Evolutionary conservation across 2,329 filamentous ascomycete species (phyloP).

Genomic region (Fusarium chuoi): DNA sequence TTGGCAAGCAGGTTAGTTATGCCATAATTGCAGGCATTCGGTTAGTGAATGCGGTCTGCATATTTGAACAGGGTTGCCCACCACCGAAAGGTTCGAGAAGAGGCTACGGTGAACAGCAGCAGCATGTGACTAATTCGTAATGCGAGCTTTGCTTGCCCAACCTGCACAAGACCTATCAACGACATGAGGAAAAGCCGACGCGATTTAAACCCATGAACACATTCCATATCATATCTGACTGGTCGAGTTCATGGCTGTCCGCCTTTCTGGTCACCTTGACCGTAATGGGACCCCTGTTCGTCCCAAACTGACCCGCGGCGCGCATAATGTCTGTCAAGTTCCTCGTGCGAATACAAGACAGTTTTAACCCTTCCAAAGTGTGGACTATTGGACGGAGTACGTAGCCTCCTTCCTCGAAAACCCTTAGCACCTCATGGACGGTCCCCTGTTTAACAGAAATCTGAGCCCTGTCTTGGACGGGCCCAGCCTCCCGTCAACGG

Average conservation of each 20-base stretch:
- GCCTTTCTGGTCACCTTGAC: constrained; percentile 9
- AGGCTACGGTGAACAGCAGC: constrained; percentile 17
- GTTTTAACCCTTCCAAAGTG: not conserved
- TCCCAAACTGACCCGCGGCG: constrained; percentile 26
- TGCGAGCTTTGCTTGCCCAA: constrained; percentile 20
- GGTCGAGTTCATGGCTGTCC: constrained; percentile 19
- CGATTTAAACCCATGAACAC: constrained; percentile 11
- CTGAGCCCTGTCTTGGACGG: constrained; percentile 28
- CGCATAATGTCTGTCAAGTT: constrained; percentile 29
- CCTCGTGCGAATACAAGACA: constrained; percentile 5
- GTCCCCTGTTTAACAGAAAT: constrained; percentile 21
- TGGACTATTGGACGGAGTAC: constrained; percentile 3
- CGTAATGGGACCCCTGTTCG: constrained; percentile 23
- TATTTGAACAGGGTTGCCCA: constrained; percentile 10
- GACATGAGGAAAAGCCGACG: not conserved
- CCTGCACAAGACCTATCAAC: constrained; percentile 22
- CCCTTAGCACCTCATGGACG: not conserved
- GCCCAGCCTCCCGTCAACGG: constrained; percentile 32
- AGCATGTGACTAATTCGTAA: constrained; percentile 21
- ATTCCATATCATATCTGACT: constrained; percentile 29
- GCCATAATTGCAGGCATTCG: constrained; percentile 20
- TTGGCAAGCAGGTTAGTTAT: constrained; percentile 19
- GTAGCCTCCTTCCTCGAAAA: not conserved
- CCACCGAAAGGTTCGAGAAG: constrained; percentile 35
- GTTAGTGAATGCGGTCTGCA: constrained; percentile 26